Conservation (phyloP, 495 filamentous ascomycete species). For the Entonaema liquescens region DNA sequence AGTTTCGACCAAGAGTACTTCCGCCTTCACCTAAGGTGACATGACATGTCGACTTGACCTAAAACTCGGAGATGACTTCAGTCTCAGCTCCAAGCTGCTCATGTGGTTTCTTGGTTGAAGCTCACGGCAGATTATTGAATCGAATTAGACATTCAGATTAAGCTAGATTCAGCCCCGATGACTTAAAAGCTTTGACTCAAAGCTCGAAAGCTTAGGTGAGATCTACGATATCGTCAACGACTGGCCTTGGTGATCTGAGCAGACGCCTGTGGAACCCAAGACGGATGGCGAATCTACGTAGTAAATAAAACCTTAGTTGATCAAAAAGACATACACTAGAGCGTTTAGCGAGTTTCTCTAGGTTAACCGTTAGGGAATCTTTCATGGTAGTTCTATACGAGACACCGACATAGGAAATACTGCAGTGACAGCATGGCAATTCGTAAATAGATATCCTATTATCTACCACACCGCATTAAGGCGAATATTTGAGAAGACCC, state of each 20-base stretch:
- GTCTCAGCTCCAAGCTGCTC: neutral
- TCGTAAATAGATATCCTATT: neutral
- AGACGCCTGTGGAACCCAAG: neutral
- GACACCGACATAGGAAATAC: conserved; percentile 8
- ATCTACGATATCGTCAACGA: conserved; percentile 17
- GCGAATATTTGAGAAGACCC: conserved; percentile 7
- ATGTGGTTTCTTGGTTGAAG: neutral
- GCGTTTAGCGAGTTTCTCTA: neutral
- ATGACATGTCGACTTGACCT: neutral
- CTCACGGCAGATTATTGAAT: conserved; percentile 12
- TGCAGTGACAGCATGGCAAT: neutral
- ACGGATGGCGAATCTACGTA: neutral
- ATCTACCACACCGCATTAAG: neutral
- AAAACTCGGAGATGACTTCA: neutral
- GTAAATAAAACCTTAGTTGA: conserved; percentile 8
- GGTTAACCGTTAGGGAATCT: neutral
- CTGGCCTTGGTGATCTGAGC: neutral
- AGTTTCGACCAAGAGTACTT: neutral
- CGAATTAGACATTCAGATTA: conserved; percentile 13
- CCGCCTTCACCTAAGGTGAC: neutral
- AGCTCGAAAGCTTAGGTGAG: conserved; percentile 31
- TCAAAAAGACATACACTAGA: conserved; percentile 7
- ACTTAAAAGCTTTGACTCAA: neutral
- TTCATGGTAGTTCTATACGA: conserved; percentile 18
- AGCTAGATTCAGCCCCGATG: conserved; percentile 25